Conservation (phyloP, 495 filamentous ascomycete genomes). For the Penicillium steckii region DNA sequence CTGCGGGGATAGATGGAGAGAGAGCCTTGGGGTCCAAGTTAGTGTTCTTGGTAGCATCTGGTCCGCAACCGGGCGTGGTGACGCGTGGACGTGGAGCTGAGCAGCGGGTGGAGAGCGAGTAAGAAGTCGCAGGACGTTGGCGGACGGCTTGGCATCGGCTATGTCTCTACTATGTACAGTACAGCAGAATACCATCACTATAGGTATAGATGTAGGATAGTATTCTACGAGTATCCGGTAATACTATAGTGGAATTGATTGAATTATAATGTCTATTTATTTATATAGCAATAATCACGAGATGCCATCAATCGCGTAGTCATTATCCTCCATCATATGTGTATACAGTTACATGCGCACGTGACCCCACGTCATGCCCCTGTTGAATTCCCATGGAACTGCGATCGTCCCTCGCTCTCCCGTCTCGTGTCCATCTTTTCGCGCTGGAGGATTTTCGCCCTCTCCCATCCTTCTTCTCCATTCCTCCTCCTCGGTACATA, state of each 20-base stretch:
- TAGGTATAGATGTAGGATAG: no score
- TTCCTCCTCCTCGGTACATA: conserved; percentile 3
- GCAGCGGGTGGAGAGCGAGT: conserved; percentile 13
- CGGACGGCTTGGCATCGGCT: conserved; percentile 17
- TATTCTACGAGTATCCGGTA: no score
- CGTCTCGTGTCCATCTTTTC: conserved; percentile 1
- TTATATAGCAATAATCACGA: no score
- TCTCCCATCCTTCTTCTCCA: background rate
- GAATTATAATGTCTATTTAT: no score
- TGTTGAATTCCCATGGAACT: conserved; percentile 17
- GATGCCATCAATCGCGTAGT: no score
- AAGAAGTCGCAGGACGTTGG: background rate
- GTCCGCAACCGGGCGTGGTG: conserved; percentile 4
- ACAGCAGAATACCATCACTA: no score
- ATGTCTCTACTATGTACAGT: no score
- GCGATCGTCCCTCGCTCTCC: conserved; percentile 19
- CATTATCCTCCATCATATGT: no score
- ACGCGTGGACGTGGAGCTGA: conserved; percentile 28
- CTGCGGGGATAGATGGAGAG: background rate
- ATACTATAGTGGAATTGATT: no score
- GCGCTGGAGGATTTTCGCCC: conserved; percentile 1
- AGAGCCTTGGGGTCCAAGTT: background rate
- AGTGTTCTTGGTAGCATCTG: no score
- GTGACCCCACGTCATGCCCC: conserved; percentile 6
- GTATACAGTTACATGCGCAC: background rate